phyloP scores from a whole-genome alignment of 441 rosid species.

The Bruguiera hainesii region DNA sequence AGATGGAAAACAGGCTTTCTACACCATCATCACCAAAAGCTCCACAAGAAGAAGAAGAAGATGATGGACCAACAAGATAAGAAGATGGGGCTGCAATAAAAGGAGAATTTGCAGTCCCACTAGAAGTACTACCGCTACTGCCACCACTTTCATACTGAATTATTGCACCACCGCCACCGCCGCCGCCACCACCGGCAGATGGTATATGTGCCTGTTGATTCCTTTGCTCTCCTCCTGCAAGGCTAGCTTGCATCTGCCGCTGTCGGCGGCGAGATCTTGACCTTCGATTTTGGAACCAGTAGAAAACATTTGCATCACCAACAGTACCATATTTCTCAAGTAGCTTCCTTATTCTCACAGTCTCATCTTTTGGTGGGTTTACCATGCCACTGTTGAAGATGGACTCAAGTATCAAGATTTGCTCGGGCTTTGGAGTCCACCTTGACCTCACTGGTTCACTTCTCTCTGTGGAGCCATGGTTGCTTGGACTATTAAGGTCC shows the following conservation, averaged over 20 bases:
- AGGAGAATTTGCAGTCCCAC: constrained; percentile 32
- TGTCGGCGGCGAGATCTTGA: constrained; percentile 96
- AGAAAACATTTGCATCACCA: constrained; percentile 96
- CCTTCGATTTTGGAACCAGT: constrained; percentile 98
- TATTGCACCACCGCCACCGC: constrained; percentile 27
- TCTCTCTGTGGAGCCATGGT: constrained; percentile 37
- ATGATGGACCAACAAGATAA: constrained; percentile 38
- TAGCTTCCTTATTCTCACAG: constrained; percentile 77
- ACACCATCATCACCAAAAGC: constrained; percentile 39
- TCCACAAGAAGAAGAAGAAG: constrained; percentile 49
- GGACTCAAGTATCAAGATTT: constrained; percentile 93
- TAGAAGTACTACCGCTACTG: constrained; percentile 25
- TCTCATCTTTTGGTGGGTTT: constrained; percentile 94
- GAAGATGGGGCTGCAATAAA: constrained; percentile 41
- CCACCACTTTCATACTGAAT: constrained; percentile 36
- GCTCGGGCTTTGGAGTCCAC: constrained; percentile 99
- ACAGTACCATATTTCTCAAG: constrained; percentile 92
- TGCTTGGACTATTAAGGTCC: constrained; percentile 41
- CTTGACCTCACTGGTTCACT: constrained; percentile 79
- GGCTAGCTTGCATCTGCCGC: constrained; percentile 78
- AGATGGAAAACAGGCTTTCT: constrained; percentile 47
- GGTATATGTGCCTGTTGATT: constrained; percentile 24
- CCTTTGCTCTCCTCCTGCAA: constrained; percentile 39
- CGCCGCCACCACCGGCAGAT: constrained; percentile 23
- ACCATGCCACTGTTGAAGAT: constrained; percentile 99